Base-by-base conservation (phyloP, 768 basidiomycete genomes). In the Leccinum incarnatum region DNA sequence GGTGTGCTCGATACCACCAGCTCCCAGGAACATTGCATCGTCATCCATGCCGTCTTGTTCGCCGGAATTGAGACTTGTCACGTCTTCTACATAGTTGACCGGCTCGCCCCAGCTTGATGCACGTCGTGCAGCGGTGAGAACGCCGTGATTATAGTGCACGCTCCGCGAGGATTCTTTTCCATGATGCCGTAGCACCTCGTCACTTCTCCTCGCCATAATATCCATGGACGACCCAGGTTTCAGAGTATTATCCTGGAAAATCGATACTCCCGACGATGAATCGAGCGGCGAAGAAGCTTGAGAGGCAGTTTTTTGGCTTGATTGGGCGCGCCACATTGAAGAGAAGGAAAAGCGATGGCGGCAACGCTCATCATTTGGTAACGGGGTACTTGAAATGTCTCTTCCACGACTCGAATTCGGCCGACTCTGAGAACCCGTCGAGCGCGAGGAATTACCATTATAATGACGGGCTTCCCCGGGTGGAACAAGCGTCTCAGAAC, bases 21-120 rank as follows among this genome's bases (percentile, higher is more conserved):
- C 81, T 30, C 82, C 83, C 36, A 84, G 71, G 32, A 81, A 78
- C 65, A 81, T 79, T 34, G 81, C 80, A 57, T 82, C 81, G 29
- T 82, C 81, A 62, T 82, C 78, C 46, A 77, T 64, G 60, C 74
- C 76, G 11, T 77, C 81, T 42, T 77, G 76, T 25, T 80, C 79
- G 30, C 74, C 77, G 14, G 77, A 78, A 57, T 81, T 76, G 49
- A 82, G 60, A 56, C 77, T 79, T 45, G 69, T 75, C 63, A 78
- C 72, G 46, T 78, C 77, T 48, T 77, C 78, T 65, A 74, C 54
- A 62, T 72, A 69, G 67, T 68, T 78, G 62, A 73, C 76, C 15
- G 77, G 69, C 11, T 76, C 84, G 0, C 83, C 85, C 86, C 86
- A 87, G 65, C 85, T 87, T 52, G 85, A 84, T 10, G 87, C 86